These are phyloP conservation scores for Trichophyton benhamiae DNA, from an alignment of 2,329 filamentous ascomycete genomes.

Conservation along the genomic window DNA sequence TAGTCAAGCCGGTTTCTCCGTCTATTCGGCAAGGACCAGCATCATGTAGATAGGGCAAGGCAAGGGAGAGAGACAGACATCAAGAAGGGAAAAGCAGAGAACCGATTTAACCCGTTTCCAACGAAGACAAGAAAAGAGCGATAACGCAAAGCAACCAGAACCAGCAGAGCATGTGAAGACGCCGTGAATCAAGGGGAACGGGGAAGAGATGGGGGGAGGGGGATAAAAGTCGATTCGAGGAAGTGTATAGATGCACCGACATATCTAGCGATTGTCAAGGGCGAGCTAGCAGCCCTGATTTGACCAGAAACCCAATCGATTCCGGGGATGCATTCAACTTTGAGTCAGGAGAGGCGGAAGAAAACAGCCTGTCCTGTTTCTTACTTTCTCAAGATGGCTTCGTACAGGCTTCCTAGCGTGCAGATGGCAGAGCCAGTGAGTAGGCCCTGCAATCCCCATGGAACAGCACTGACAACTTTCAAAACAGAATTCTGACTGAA, in stretches of 20 bases:
- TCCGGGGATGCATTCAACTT: neutral
- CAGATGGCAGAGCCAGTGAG: slow-evolving; percentile 32
- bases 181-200: neutral
- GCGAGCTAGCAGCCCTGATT: neutral
- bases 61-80: neutral
- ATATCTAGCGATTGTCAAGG: neutral
- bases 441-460: slow-evolving; percentile 29
- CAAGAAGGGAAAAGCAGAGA: neutral
- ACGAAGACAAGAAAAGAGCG: neutral
- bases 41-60: neutral
- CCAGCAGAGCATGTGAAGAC: neutral
- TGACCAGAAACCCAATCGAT: slow-evolving; percentile 1
- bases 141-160: neutral
- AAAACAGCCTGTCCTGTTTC: neutral
- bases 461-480: slow-evolving; percentile 28
- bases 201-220: too few species aligned
- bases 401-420: slow-evolving; percentile 33
- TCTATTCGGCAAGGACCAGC: neutral
- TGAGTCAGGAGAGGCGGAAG: neutral
- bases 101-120: neutral
- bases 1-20: neutral
- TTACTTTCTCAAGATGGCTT: slow-evolving; percentile 33
- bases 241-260: neutral
- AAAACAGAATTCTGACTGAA: slow-evolving; percentile 27
- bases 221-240: neutral